Conservation (phyloP, 192 early-diverging fungal species). For the Paraglomus occultum region DNA sequence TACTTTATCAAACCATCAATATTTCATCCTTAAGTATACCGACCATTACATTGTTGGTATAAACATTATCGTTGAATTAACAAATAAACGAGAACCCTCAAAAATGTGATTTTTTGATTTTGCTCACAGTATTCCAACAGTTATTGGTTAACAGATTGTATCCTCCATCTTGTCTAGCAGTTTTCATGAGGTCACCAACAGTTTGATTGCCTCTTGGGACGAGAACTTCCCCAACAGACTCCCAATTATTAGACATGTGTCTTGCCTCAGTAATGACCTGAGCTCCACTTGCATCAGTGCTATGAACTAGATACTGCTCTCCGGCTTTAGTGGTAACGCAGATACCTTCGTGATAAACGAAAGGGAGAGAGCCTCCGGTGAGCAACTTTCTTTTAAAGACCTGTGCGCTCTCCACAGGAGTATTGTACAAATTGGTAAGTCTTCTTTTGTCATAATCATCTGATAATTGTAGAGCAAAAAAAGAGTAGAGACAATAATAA, state of each 20-base stretch:
- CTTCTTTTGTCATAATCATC: not conserved
- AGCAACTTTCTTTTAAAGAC: not conserved
- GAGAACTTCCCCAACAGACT: not conserved
- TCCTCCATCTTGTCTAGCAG: conserved; percentile 11
- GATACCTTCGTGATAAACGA: not conserved
- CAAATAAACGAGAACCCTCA: too few species aligned
- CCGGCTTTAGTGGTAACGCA: not conserved
- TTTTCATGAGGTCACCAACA: conserved; percentile 2
- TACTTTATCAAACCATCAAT: too few species aligned
- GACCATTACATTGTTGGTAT: too few species aligned
- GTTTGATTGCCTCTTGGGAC: not conserved
- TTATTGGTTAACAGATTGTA: not conserved
- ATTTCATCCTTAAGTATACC: too few species aligned
- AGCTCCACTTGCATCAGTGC: conserved; percentile 5
- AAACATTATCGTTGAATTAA: too few species aligned
- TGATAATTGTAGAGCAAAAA: not conserved
- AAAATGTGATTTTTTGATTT: conserved; percentile 5
- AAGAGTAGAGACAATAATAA: not conserved
- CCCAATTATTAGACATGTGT: conserved; percentile 14
- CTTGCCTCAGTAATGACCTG: conserved; percentile 21
- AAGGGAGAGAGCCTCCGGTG: not conserved
- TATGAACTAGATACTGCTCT: not conserved
- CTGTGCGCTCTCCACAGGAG: conserved; percentile 4
- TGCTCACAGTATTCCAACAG: not conserved
- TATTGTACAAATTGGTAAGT: conserved; percentile 3